Conservation (phyloP, 805 yeast genomes). For the Peterozyma xylosa region DNA sequence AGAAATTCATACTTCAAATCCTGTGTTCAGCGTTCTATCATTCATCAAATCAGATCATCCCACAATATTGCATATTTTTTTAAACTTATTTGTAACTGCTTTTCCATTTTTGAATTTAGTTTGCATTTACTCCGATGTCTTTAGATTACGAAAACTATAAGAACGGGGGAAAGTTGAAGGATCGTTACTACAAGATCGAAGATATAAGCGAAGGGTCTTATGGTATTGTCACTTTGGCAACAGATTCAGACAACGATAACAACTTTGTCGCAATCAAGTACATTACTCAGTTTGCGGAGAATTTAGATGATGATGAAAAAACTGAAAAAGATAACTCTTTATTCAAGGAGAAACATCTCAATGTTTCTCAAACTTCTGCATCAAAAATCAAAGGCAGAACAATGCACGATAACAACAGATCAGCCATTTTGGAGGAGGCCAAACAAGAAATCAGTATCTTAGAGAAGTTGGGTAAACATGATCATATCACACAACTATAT, state of each 20-base stretch:
- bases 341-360: neutral
- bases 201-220: conserved; percentile 89
- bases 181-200: conserved; percentile 59
- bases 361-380: conserved; percentile 1
- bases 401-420: conserved; percentile 14
- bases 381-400: conserved; percentile 11
- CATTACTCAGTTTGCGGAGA: conserved; percentile 52
- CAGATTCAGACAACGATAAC: conserved; percentile 42
- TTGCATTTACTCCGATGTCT: conserved; percentile 12
- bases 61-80: neutral
- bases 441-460: conserved; percentile 63
- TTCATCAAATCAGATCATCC: no score
- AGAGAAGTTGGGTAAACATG: conserved; percentile 47
- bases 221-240: conserved; percentile 85
- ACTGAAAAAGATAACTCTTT: neutral
- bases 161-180: conserved; percentile 41
- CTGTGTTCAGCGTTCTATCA: no score
- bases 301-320: conserved; percentile 23
- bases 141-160: conserved; percentile 20
- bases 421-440: conserved; percentile 47
- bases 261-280: conserved; percentile 79
- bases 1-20: no score
- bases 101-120: neutral
- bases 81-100: neutral
- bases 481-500: conserved; percentile 36